Evolutionary conservation across 129 eudicot species (phyloP).

Genomic region (Daucus carota): DNA sequence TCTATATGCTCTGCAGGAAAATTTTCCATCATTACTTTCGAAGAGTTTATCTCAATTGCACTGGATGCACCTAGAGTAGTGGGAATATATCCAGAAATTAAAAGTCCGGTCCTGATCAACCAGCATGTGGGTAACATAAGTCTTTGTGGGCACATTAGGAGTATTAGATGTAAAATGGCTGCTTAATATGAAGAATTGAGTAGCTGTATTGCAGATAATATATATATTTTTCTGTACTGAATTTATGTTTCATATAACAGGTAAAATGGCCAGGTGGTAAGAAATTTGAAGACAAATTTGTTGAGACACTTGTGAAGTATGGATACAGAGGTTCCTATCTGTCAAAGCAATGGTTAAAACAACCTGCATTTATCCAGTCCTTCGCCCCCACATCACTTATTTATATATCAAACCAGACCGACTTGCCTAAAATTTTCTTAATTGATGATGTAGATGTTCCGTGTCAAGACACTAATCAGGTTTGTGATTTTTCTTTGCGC

Average conservation of each 20-base stretch:
- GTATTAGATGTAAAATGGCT: not conserved
- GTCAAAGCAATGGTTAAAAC: conserved; percentile 82
- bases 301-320: conserved; percentile 69
- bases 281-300: conserved; percentile 78
- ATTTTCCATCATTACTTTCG: conserved; percentile 77
- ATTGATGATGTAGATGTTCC: conserved; percentile 55
- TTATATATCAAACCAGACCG: conserved; percentile 64
- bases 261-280: conserved; percentile 93
- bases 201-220: not conserved
- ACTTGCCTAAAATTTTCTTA: conserved; percentile 79
- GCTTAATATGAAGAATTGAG: not conserved
- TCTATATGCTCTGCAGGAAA: conserved; percentile 42
- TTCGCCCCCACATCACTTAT: conserved; percentile 92
- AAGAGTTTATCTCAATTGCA: conserved; percentile 80
- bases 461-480: conserved; percentile 96
- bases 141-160: no score
- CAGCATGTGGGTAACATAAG: conserved; percentile 61
- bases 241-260: conserved; percentile 31
- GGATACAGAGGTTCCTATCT: conserved; percentile 80
- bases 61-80: conserved; percentile 83
- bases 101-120: conserved; percentile 81
- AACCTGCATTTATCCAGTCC: conserved; percentile 92
- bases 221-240: not conserved
- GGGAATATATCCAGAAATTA: conserved; percentile 98
- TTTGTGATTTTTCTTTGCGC: conserved; percentile 8